phyloP scores from a whole-genome alignment of 306 rosid genomes.

The Dalbergia cochinchinensis region DNA sequence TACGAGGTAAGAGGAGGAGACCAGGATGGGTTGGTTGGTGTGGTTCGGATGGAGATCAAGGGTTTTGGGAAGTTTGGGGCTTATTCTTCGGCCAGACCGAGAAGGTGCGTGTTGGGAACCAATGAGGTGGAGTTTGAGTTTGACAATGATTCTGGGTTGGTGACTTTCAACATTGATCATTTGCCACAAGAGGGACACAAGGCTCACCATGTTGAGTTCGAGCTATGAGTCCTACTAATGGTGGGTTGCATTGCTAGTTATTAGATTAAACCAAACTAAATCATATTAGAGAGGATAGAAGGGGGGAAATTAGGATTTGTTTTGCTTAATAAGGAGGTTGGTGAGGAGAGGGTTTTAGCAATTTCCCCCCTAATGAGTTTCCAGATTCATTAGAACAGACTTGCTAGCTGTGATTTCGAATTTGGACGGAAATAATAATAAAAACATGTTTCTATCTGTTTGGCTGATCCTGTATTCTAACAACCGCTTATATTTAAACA shows the following conservation, averaged over 20 bases:
- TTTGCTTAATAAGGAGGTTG: background rate
- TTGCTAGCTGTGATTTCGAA: slow-evolving; percentile 7
- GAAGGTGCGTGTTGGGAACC: slow-evolving; percentile 60
- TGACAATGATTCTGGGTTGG: slow-evolving; percentile 63
- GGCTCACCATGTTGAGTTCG: slow-evolving; percentile 65
- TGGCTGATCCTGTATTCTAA: background rate
- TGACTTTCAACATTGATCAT: slow-evolving; percentile 58
- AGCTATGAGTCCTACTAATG: slow-evolving; percentile 48
- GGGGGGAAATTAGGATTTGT: background rate
- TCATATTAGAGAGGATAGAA: background rate
- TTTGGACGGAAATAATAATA: slow-evolving; percentile 16
- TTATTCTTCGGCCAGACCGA: slow-evolving; percentile 71
- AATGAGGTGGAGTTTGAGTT: slow-evolving; percentile 57
- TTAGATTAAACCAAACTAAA: background rate
- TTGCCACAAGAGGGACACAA: slow-evolving; percentile 65
- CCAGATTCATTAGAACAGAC: background rate
- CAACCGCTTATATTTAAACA: no score
- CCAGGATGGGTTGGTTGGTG: slow-evolving; percentile 46
- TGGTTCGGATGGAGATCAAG: slow-evolving; percentile 70
- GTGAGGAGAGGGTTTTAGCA: background rate
- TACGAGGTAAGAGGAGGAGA: slow-evolving; percentile 50
- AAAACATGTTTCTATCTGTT: background rate
- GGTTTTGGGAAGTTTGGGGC: slow-evolving; percentile 87
- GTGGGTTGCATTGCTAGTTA: background rate
- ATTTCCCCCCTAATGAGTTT: background rate